Percentiles rank a stretch among this genome's conserved stretches.
These are phyloP conservation scores for Zymoseptoria passerinii DNA, from an alignment of 2,329 filamentous ascomycete species.

Conservation along the genomic window DNA sequence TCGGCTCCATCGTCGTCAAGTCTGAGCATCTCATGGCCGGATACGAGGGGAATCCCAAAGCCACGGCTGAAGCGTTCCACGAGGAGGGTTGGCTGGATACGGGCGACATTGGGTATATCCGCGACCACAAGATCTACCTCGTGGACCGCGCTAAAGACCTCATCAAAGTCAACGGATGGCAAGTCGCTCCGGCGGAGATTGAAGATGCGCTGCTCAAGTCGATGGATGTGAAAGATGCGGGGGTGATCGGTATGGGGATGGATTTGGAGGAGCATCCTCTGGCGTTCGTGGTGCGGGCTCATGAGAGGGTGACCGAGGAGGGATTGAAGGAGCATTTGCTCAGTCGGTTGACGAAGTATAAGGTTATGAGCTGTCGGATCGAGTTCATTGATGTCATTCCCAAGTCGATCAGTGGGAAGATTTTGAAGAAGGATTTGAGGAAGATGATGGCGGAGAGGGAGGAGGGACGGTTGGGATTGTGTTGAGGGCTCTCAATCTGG, in stretches of 20 bases:
- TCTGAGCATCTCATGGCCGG: constrained; percentile 34
- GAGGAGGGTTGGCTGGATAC: constrained; percentile 83
- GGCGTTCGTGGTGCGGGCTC: constrained; percentile 15
- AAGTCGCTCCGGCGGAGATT: constrained; percentile 29
- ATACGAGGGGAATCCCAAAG: constrained; percentile 29
- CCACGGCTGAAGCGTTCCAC: constrained; percentile 20
- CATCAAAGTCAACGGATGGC: constrained; percentile 30
- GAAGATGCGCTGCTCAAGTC: constrained; percentile 25
- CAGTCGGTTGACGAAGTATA: constrained; percentile 31
- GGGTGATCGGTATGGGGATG: constrained; percentile 18
- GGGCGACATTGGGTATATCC: constrained; percentile 45
- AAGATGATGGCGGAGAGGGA: constrained; percentile 2
- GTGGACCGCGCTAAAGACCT: constrained; percentile 30
- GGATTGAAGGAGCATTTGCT: constrained; percentile 26
- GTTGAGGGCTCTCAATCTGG: too few relatives aligned
- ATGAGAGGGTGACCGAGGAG: constrained; percentile 11
- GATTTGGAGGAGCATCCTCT: constrained; percentile 16
- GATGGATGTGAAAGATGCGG: constrained; percentile 21
- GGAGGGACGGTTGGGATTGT: neutral
- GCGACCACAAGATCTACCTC: constrained; percentile 26
- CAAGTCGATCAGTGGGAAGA: constrained; percentile 27
- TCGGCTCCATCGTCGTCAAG: constrained; percentile 38
- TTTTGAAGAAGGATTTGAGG: constrained; percentile 18
- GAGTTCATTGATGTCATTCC: constrained; percentile 25
- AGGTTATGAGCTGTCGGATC: constrained; percentile 21